Conservation (phyloP, 371 early-diverging fungal genomes). For the Cokeromyces recurvatus region DNA sequence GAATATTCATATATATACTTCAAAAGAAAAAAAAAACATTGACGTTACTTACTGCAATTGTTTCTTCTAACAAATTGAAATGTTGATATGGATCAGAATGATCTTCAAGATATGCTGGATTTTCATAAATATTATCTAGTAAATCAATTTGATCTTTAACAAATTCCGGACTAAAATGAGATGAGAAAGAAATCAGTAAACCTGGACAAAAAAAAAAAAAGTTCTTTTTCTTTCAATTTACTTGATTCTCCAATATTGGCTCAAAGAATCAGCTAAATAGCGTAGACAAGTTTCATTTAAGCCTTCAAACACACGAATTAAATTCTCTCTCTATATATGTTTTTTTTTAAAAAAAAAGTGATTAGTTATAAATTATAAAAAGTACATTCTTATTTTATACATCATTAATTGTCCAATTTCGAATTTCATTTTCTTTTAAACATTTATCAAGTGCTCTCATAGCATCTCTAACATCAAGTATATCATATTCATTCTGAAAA, state of each 20-base stretch:
- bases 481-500: conserved; percentile 16
- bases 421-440: conserved; percentile 41
- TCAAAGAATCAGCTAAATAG: conserved; percentile 33
- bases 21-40: neutral
- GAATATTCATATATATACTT: neutral
- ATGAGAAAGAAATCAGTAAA: neutral
- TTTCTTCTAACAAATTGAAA: conserved; percentile 35
- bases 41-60: conserved; percentile 35
- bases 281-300: conserved; percentile 36
- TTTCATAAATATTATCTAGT: conserved; percentile 49
- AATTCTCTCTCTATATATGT: conserved; percentile 42
- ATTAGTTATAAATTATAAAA: no score
- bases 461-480: conserved; percentile 51
- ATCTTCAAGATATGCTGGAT: conserved; percentile 39
- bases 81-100: conserved; percentile 35
- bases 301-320: conserved; percentile 41
- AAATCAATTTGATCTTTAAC: conserved; percentile 35
- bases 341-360: no score
- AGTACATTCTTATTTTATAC: no score
- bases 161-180: conserved; percentile 29
- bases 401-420: conserved; percentile 51
- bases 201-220: neutral
- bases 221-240: conserved; percentile 11
- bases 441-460: conserved; percentile 42
- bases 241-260: conserved; percentile 44